Evolutionary conservation across 352 stramenopile species (phyloP).

Genomic region (Globisporangium sylvaticum): DNA sequence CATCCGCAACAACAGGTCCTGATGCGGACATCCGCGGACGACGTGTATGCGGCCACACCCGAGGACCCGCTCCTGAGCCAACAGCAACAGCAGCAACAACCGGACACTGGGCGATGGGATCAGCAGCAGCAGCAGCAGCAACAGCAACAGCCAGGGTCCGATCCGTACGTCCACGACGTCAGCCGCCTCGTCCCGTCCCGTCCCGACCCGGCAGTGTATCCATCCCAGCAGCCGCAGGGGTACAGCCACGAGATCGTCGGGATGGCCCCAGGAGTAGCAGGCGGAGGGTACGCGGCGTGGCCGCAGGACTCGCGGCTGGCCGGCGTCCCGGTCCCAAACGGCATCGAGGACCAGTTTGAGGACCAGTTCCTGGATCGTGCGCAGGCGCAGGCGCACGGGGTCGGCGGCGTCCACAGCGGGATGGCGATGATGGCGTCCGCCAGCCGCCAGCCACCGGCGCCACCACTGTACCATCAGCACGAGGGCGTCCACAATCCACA

Average conservation of each 20-base stretch:
- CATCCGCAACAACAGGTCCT: conserved; percentile 3
- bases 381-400: not conserved
- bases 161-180: conserved; percentile 6
- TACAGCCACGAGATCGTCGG: not conserved
- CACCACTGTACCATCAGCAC: not conserved
- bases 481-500: not conserved
- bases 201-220: conserved; percentile 2
- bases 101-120: not conserved
- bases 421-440: conserved; percentile 9
- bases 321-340: not conserved
- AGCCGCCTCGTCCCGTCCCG: conserved; percentile 1
- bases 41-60: not conserved
- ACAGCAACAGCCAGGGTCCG: not conserved
- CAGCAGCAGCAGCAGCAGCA: not conserved
- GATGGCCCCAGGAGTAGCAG: not conserved
- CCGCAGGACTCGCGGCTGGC: not conserved
- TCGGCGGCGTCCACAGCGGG: not conserved
- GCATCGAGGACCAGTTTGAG: conserved; percentile 2
- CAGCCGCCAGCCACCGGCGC: not conserved
- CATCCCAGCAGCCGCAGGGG: not conserved
- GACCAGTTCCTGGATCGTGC: not conserved
- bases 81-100: not conserved
- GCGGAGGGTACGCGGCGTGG: not conserved
- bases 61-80: not conserved
- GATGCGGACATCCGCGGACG: not conserved